Evolutionary conservation across 805 yeast species (phyloP), one percentile per base, ranked within the genome.

Genomic region (Kazachstania viticola): DNA sequence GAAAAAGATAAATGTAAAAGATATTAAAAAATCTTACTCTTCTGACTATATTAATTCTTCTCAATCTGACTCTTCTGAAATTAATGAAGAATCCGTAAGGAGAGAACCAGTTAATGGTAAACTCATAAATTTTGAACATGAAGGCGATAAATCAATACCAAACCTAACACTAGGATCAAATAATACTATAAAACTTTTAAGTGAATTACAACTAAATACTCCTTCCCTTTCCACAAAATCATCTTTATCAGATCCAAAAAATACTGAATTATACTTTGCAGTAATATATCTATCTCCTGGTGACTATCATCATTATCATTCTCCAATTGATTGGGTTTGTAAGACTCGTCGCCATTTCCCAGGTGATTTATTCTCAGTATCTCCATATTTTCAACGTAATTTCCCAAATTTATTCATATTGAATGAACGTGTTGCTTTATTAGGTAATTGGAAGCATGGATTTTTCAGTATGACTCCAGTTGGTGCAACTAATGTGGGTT

Each of bases 401-500:
- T 69, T 91, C 36, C 78, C 79, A 33, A 88, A 91, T 25, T 68
- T 91, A 41, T 91, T 91, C 54, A 82, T 88, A 4, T 62, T 91
- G 44, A 91, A 91, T 54, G 99, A 91, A 60, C 71, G 99, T 46
- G 98, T 91, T 3, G 94, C 98, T 0, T 61, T 91, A 30, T 67
- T 91, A 35, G 99, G 99, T 1, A 76, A 83, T 48, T 91, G 98
- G 98, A 82, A 80, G 52, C 71, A 91, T 54, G 99, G 99, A 0
- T 91, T 91, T 48, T 91, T 91, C 62, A 79, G 93, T 42, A 91
- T 91, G 99, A 88, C 95, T 1, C 96, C 99, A 0, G 98, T 91
- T 9, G 99, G 99, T 11, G 99, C 99, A 16, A 91, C 98, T 3
- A 91, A 91, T 59, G 99, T 91, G 19, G 99, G 99, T 5, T 79